A percentile compares a stretch with the other conserved stretches of the same genome.
These are phyloP conservation scores for Powellomyces hirtus DNA, from an alignment of 192 early-diverging fungal species.

Conservation along the genomic window DNA sequence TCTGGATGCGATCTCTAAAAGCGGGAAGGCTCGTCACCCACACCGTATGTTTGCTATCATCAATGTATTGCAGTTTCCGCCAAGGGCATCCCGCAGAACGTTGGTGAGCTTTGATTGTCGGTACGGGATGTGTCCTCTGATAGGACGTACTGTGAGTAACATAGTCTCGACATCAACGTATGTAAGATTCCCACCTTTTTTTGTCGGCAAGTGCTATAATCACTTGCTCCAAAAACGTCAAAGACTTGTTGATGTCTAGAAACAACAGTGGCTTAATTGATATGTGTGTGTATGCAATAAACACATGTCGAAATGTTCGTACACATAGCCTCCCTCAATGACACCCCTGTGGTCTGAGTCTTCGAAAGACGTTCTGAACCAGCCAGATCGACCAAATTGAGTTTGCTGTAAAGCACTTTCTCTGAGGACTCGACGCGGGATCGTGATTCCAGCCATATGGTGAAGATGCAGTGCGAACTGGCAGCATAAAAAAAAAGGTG, in stretches of 20 bases:
- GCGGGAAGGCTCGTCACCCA: not conserved
- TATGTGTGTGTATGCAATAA: too few species aligned
- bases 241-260: conserved; percentile 64
- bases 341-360: conserved; percentile 56
- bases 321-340: conserved; percentile 66
- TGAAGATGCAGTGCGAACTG: conserved; percentile 67
- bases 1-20: not conserved
- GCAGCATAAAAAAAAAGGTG: conserved; percentile 7
- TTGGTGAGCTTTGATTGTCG: conserved; percentile 63
- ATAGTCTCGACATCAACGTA: not conserved
- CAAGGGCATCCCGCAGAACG: conserved; percentile 59
- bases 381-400: conserved; percentile 62
- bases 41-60: conserved; percentile 66
- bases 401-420: conserved; percentile 54
- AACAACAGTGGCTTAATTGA: too few species aligned
- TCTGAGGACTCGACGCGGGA: conserved; percentile 60
- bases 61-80: conserved; percentile 63
- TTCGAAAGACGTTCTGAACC: conserved; percentile 61
- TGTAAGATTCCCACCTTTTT: conserved; percentile 35
- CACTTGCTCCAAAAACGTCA: conserved; percentile 64
- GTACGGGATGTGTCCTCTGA: conserved; percentile 60
- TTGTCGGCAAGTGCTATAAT: conserved; percentile 64
- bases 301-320: too few species aligned
- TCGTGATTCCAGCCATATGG: conserved; percentile 55
- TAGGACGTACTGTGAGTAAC: not conserved